Conservation (phyloP, 2,329 filamentous ascomycete species). For the Colletotrichum trifolii region DNA sequence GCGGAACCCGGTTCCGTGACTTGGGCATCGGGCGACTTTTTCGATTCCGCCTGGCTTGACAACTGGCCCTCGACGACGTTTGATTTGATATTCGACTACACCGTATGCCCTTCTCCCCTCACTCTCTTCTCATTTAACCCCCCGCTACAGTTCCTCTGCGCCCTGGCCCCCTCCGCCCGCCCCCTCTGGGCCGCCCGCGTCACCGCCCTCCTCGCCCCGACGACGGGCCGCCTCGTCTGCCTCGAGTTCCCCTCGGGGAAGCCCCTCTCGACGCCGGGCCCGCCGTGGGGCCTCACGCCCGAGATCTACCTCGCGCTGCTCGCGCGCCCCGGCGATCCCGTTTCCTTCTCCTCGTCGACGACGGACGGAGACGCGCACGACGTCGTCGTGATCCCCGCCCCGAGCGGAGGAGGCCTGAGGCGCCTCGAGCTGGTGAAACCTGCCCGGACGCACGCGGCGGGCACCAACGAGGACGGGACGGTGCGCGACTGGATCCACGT, state of each 20-base stretch:
- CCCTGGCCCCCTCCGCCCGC: slow-evolving; percentile 65
- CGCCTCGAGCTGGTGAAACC: slow-evolving; percentile 63
- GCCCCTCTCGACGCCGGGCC: slow-evolving; percentile 71
- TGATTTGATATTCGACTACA: slow-evolving; percentile 75
- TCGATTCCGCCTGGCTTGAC: slow-evolving; percentile 67
- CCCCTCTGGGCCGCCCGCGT: slow-evolving; percentile 65
- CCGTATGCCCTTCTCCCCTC: slow-evolving; percentile 53
- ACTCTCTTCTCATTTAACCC: not conserved
- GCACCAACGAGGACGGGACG: slow-evolving; percentile 56
- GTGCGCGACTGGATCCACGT: slow-evolving; percentile 65
- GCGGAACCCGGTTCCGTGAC: slow-evolving; percentile 61
- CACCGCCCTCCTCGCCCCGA: slow-evolving; percentile 58
- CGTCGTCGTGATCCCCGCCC: slow-evolving; percentile 56
- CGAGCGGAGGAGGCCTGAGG: slow-evolving; percentile 50
- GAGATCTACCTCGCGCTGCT: slow-evolving; percentile 80
- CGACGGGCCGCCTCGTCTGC: slow-evolving; percentile 65
- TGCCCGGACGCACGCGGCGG: slow-evolving; percentile 58
- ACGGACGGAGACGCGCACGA: slow-evolving; percentile 39
- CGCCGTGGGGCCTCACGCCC: slow-evolving; percentile 77
- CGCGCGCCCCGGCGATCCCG: slow-evolving; percentile 73
- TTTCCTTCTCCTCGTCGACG: slow-evolving; percentile 61
- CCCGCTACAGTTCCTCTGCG: slow-evolving; percentile 60
- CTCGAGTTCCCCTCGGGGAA: slow-evolving; percentile 85
- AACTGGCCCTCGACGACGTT: slow-evolving; percentile 60
- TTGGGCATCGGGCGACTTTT: slow-evolving; percentile 75